These are phyloP conservation scores for Linum tenue DNA, from an alignment of 345 rosid genomes.

Conservation along the genomic window DNA sequence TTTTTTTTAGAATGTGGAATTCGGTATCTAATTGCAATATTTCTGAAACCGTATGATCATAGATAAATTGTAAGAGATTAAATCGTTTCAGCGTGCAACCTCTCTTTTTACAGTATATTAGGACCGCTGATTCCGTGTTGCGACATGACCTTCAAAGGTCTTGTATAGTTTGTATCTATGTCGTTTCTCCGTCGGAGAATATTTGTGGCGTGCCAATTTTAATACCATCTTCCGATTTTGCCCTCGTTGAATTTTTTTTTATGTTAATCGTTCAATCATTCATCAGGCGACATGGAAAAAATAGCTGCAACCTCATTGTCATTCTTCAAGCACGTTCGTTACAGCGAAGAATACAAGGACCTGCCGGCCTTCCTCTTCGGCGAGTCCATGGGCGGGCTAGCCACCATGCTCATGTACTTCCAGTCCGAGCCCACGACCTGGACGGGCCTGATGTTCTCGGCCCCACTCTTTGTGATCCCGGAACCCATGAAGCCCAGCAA, in stretches of 20 bases:
- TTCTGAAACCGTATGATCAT: too few relatives aligned
- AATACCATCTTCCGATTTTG: not conserved
- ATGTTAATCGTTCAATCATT: not conserved
- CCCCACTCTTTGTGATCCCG: conserved; percentile 86
- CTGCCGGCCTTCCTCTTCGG: conserved; percentile 80
- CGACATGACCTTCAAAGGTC: too few relatives aligned
- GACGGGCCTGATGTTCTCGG: conserved; percentile 94
- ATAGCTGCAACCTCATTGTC: conserved; percentile 69
- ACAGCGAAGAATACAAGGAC: conserved; percentile 59
- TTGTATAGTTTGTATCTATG: too few relatives aligned
- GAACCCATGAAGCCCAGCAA: conserved; percentile 85
- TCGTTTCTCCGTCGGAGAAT: too few relatives aligned
- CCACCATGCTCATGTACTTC: conserved; percentile 84
- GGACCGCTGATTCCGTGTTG: too few relatives aligned
- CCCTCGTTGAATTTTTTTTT: not conserved
- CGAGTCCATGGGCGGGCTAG: conserved; percentile 89
- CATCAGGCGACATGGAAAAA: conserved; percentile 78
- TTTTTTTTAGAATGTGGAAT: too few relatives aligned
- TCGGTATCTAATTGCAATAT: too few relatives aligned
- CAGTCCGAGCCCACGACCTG: conserved; percentile 65
- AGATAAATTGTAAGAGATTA: too few relatives aligned
- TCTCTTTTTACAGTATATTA: too few relatives aligned
- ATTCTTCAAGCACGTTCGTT: conserved; percentile 71
- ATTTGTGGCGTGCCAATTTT: too few relatives aligned
- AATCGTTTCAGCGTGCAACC: too few relatives aligned